Evolutionary conservation across 2,329 filamentous ascomycete genomes (phyloP).

Genomic region (Apiospora arundinis): DNA sequence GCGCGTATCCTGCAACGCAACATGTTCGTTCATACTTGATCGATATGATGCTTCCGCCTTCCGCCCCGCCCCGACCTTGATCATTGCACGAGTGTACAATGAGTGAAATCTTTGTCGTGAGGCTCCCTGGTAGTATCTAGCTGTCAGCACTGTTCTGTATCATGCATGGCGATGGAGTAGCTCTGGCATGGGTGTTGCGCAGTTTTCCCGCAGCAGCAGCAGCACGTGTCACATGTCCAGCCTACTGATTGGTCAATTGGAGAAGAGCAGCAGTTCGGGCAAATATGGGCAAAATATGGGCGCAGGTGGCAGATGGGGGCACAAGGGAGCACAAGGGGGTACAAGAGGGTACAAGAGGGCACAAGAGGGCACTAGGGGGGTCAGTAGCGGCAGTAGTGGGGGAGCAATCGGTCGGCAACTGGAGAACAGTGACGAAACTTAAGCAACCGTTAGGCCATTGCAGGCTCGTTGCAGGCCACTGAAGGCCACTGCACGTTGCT

Average conservation of each 20-base stretch:
- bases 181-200: neutral
- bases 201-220: conserved; percentile 8
- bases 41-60: no score
- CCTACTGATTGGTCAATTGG: conserved; percentile 23
- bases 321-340: no score
- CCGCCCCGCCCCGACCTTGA: no score
- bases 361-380: no score
- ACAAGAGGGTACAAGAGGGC: no score
- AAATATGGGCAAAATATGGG: neutral
- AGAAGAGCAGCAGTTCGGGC: neutral
- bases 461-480: no score
- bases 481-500: conserved; percentile 15
- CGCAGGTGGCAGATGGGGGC: neutral
- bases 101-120: neutral
- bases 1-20: no score
- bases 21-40: no score
- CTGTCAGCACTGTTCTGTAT: neutral
- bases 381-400: conserved; percentile 28
- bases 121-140: neutral
- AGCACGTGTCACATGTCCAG: conserved; percentile 15
- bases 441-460: neutral
- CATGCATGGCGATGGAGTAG: no score
- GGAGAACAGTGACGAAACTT: conserved; percentile 10
- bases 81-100: no score
- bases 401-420: conserved; percentile 16